Evolutionary conservation across 345 rosid genomes (phyloP).

Genomic region (Salix viminalis): DNA sequence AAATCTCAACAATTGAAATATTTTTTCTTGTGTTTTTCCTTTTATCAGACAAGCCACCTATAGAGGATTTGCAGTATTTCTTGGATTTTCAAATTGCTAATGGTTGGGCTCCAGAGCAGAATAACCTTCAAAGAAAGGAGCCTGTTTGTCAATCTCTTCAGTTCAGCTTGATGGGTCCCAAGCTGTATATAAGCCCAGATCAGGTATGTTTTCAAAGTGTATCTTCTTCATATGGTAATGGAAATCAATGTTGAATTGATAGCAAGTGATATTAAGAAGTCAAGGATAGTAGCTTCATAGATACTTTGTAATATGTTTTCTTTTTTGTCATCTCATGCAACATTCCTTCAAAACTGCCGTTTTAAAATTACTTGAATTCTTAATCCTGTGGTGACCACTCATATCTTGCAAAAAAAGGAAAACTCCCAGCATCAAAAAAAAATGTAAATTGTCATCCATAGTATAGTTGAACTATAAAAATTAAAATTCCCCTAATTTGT

Average conservation of each 20-base stretch:
- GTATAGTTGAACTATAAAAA: background rate
- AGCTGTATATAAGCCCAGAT: conserved; percentile 85
- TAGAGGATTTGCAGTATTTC: conserved; percentile 94
- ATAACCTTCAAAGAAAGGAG: conserved; percentile 81
- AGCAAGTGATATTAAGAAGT: background rate
- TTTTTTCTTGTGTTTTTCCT: background rate
- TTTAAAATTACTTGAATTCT: background rate
- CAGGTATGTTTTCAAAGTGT: conserved; percentile 49
- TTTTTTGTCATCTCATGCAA: background rate
- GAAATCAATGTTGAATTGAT: background rate
- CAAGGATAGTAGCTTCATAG: background rate
- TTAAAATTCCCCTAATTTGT: background rate
- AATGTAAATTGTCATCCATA: background rate
- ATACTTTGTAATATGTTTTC: background rate
- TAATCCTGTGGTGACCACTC: background rate
- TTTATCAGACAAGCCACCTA: conserved; percentile 82
- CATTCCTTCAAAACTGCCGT: background rate
- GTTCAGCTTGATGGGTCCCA: conserved; percentile 99
- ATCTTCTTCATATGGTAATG: background rate
- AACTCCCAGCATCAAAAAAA: background rate
- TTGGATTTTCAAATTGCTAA: conserved; percentile 82
- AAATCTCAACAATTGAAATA: background rate
- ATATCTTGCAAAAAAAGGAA: background rate
- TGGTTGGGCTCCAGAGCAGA: conserved; percentile 94
- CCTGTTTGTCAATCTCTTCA: conserved; percentile 89